These are phyloP conservation scores for Bauhinia variegata DNA, from an alignment of 306 rosid genomes.

Conservation along the genomic window DNA sequence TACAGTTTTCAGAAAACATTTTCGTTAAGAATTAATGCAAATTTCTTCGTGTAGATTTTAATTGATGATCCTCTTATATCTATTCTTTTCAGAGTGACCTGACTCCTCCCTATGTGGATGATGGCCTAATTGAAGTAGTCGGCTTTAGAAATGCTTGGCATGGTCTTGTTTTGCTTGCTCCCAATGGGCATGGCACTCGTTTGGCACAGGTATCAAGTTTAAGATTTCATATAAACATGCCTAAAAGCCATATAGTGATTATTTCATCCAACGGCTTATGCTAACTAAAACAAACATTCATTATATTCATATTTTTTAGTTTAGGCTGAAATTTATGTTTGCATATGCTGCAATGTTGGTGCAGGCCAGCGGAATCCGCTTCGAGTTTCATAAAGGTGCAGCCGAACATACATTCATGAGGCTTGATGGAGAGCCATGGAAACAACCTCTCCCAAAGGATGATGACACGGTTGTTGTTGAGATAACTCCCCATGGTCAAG, in stretches of 20 bases:
- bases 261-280: too few species aligned
- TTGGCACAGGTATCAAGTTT: constrained; percentile 71
- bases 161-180: constrained; percentile 80
- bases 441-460: constrained; percentile 84
- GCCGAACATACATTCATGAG: constrained; percentile 81
- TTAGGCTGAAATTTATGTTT: neutral
- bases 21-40: neutral
- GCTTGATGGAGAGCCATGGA: constrained; percentile 97
- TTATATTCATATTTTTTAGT: neutral
- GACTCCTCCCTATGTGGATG: constrained; percentile 85
- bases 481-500: constrained; percentile 84
- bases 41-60: neutral
- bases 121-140: constrained; percentile 86
- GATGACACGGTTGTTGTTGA: constrained; percentile 76
- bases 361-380: constrained; percentile 71
- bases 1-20: neutral
- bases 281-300: neutral
- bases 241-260: too few species aligned
- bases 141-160: constrained; percentile 97
- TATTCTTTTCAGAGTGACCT: constrained; percentile 66
- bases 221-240: too few species aligned
- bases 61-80: constrained; percentile 7
- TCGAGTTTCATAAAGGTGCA: constrained; percentile 76
- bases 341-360: constrained; percentile 9
- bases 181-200: constrained; percentile 93